Percentiles rank a stretch among this genome's conserved stretches.
These are phyloP conservation scores for Rusavskia elegans DNA, from an alignment of 495 filamentous ascomycete genomes.

Conservation along the genomic window DNA sequence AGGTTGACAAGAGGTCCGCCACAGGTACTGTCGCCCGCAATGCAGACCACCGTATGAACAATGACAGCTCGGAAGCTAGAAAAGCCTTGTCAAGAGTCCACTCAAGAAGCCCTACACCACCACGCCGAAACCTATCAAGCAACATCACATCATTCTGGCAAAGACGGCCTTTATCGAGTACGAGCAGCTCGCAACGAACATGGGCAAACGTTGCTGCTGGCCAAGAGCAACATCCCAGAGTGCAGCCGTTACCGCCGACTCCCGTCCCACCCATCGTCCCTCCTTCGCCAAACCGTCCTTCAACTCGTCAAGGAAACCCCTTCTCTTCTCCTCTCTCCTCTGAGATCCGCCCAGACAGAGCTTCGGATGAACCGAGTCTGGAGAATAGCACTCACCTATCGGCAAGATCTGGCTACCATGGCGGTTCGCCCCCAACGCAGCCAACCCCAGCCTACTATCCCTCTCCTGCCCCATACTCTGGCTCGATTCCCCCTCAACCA, in stretches of 20 bases:
- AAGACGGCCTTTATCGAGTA: neutral
- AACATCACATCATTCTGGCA: slow-evolving; percentile 4
- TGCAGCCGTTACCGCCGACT: slow-evolving; percentile 15
- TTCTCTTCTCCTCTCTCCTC: slow-evolving; percentile 21
- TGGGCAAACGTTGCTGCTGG: slow-evolving; percentile 16
- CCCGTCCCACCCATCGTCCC: slow-evolving; percentile 6
- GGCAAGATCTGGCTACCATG: neutral
- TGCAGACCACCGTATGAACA: neutral
- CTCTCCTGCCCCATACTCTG: neutral
- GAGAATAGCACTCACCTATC: neutral
- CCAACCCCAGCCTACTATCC: slow-evolving; percentile 1
- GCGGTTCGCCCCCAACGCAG: neutral
- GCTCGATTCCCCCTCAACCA: neutral
- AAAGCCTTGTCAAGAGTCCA: slow-evolving; percentile 25
- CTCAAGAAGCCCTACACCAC: slow-evolving; percentile 18
- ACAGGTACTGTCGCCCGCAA: slow-evolving; percentile 20
- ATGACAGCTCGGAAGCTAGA: slow-evolving; percentile 21
- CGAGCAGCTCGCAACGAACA: slow-evolving; percentile 3
- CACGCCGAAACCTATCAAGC: slow-evolving; percentile 1
- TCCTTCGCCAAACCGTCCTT: slow-evolving; percentile 5
- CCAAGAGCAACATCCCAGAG: slow-evolving; percentile 18
- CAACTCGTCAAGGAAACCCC: slow-evolving; percentile 13
- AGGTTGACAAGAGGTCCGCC: slow-evolving; percentile 18
- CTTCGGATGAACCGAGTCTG: neutral
- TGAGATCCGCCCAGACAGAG: slow-evolving; percentile 16